Evolutionary conservation across 1,284 basidiomycete species (phyloP).

Genomic region (Heterobasidion irregulare): DNA sequence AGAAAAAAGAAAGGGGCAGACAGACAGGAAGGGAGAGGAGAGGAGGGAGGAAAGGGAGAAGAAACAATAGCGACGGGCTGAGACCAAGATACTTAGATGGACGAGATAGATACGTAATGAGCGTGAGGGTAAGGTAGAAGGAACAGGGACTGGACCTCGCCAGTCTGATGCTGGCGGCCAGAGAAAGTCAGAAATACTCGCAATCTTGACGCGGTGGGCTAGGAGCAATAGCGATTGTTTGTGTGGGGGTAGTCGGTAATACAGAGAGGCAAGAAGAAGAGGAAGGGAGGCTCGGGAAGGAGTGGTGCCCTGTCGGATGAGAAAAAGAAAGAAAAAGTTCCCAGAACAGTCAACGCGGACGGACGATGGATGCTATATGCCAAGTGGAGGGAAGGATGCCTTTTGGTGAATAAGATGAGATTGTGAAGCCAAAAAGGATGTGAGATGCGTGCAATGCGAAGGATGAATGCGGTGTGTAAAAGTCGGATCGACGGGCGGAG

Average conservation of each 20-base stretch:
- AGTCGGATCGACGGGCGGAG: slow-evolving; percentile 2
- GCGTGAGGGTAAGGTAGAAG: slow-evolving; percentile 4
- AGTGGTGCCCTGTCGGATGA: neutral
- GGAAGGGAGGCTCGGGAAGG: slow-evolving; percentile 1
- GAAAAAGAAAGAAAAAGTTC: neutral
- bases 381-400: slow-evolving; percentile 6
- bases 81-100: neutral
- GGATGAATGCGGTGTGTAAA: neutral
- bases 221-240: neutral
- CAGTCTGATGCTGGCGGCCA: neutral
- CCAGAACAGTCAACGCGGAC: slow-evolving; percentile 2
- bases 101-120: slow-evolving; percentile 10
- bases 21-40: slow-evolving; percentile 4
- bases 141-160: neutral
- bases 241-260: slow-evolving; percentile 1
- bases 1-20: slow-evolving; percentile 4
- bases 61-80: slow-evolving; percentile 3
- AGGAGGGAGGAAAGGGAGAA: slow-evolving; percentile 6
- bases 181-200: slow-evolving; percentile 3
- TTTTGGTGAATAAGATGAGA: slow-evolving; percentile 7
- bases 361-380: slow-evolving; percentile 6
- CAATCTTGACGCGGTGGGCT: neutral
- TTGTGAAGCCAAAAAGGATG: slow-evolving; percentile 1
- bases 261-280: slow-evolving; percentile 5
- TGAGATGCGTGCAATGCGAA: slow-evolving; percentile 4